Conservation (phyloP, 2,329 filamentous ascomycete species). For the Alternaria triticimaculans region DNA sequence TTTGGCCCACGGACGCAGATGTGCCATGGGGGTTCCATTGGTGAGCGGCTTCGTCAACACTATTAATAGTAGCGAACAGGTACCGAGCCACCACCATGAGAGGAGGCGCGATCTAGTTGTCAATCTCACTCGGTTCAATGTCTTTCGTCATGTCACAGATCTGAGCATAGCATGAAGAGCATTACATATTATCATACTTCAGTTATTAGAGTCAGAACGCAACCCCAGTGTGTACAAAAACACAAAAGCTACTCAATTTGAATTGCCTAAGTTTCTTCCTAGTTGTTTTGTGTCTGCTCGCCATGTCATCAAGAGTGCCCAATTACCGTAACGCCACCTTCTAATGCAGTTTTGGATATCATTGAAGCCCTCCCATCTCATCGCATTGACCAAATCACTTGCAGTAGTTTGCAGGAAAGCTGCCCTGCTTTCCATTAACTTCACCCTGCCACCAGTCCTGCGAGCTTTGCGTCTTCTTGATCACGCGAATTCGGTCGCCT, state of each 20-base stretch:
- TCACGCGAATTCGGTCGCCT: conserved; percentile 76
- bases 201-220: background rate
- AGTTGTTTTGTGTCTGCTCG: background rate
- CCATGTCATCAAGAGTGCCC: background rate
- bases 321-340: conserved; percentile 19
- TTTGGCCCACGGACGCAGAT: background rate
- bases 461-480: conserved; percentile 78
- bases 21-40: conserved; percentile 1
- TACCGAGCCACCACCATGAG: background rate
- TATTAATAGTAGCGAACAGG: background rate
- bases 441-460: conserved; percentile 93
- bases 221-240: background rate
- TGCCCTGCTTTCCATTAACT: conserved; percentile 69
- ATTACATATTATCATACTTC: background rate
- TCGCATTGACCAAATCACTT: conserved; percentile 39
- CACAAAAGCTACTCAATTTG: background rate
- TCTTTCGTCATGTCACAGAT: background rate
- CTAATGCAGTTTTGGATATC: conserved; percentile 37
- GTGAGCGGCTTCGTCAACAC: background rate
- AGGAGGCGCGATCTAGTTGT: background rate
- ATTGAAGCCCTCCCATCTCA: background rate
- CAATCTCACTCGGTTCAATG: background rate
- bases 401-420: conserved; percentile 86
- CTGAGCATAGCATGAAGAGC: background rate
- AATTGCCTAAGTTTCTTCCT: background rate